Evolutionary conservation across 129 eudicot genomes (phyloP), one percentile per base, ranked within the genome.

Genomic region (Dittrichia graveolens): DNA sequence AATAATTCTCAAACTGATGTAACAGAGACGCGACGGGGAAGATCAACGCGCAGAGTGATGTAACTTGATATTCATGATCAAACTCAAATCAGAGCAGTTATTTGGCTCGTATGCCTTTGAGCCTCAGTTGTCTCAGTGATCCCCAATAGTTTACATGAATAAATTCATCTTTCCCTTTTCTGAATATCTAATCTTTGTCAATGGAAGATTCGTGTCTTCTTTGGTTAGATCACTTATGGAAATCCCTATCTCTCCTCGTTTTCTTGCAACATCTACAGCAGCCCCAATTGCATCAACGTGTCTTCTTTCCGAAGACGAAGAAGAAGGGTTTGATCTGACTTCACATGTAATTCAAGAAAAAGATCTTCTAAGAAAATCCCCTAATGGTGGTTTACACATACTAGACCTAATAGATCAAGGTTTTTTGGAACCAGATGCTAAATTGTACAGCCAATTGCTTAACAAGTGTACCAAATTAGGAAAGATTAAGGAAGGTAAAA

Each of bases 321-420:
- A 39, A 40, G 71, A 60, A 69, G 65, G 13, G 12, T 24, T 79
- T 79, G 86, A 80, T 73, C 76, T 31, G 19, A 11, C 83, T 18
- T 67, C 79, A 35, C 76, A 82, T 61, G 57, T 84, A 7, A 72
- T 86, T 35, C 86, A 82, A 71, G 89, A 89, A 40, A 89, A 86
- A 72, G 88, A 82, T 75, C 83, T 86, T 67, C 67, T 86, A 15
- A 79, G 34, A 16, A 87, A 76, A 73, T 38, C 74, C 64, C 79
- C 34, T 4, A 67, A 81, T 68, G 83, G 83, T 4, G 83, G 75
- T 31, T 85, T 83, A 15, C 79, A 64, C 16, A 73, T 85, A 12
- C 74, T 87, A 44, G 82, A 85, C 44, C 72, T 87, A 42, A 78
- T 83, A 19, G 87, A 85, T 58, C 73, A 61, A 11, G 91, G 95